Conservation (phyloP, 1,284 basidiomycete genomes). For the Porogramme epimiltina region DNA sequence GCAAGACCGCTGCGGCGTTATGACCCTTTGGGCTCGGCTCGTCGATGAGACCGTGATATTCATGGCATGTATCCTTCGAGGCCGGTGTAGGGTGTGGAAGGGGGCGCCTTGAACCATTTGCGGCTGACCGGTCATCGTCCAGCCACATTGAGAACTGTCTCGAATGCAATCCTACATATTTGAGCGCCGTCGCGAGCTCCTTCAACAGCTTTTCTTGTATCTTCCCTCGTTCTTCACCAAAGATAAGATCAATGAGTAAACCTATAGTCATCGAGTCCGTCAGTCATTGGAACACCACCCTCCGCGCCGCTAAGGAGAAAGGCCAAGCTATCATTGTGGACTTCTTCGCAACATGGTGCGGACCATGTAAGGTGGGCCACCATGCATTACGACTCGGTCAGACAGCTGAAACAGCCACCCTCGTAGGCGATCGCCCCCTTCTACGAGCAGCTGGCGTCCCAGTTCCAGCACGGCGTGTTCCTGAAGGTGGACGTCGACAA, state of each 20-base stretch:
- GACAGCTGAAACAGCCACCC: background rate
- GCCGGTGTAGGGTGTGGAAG: too few relatives aligned
- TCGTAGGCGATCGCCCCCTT: slow-evolving; percentile 3
- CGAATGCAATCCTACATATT: too few relatives aligned
- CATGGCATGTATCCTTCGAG: too few relatives aligned
- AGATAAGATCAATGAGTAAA: background rate
- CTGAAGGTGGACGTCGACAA: slow-evolving; percentile 12
- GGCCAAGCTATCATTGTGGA: slow-evolving; percentile 9
- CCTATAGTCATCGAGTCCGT: slow-evolving; percentile 6
- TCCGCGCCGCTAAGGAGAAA: slow-evolving; percentile 8
- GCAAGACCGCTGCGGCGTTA: too few relatives aligned
- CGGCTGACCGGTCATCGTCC: too few relatives aligned
- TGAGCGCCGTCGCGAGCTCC: too few relatives aligned
- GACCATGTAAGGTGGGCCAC: slow-evolving; percentile 4
- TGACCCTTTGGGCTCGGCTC: too few relatives aligned
- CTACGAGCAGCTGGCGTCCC: slow-evolving; percentile 6
- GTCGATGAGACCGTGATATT: too few relatives aligned
- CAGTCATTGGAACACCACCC: slow-evolving; percentile 11
- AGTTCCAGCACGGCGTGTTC: slow-evolving; percentile 6
- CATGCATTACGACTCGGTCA: too few relatives aligned
- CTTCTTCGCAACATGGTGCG: slow-evolving; percentile 14
- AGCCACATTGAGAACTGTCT: background rate
- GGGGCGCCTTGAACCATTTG: too few relatives aligned
- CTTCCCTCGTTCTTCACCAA: background rate
- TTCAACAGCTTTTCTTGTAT: background rate